phyloP scores from a whole-genome alignment of 1,284 basidiomycete genomes.

The Trichosporon faecale region DNA sequence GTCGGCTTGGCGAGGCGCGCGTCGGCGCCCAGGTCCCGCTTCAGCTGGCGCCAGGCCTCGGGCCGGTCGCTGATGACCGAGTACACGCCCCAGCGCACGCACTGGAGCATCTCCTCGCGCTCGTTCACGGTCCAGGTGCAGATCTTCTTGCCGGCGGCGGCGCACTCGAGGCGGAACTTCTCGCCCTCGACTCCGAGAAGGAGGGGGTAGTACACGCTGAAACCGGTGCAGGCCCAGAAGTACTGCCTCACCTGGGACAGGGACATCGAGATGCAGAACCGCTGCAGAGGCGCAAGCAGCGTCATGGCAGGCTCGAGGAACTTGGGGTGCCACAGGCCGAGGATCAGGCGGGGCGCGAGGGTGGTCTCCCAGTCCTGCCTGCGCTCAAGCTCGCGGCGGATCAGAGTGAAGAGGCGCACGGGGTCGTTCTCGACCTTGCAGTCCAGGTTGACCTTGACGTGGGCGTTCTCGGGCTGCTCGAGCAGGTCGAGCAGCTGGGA shows the following conservation, averaged over 20 bases:
- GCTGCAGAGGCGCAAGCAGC: conserved; percentile 74
- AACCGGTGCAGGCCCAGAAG: conserved; percentile 90
- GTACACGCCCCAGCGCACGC: conserved; percentile 83
- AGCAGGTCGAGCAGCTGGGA: conserved; percentile 74
- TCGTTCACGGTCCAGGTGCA: conserved; percentile 79
- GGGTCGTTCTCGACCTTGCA: conserved; percentile 88
- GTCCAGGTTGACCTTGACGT: conserved; percentile 73
- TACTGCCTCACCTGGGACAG: conserved; percentile 66
- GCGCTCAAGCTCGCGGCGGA: conserved; percentile 69
- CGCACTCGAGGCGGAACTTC: conserved; percentile 75
- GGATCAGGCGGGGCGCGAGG: conserved; percentile 84
- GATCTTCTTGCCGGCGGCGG: conserved; percentile 73
- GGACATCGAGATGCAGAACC: conserved; percentile 78
- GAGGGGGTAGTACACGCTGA: conserved; percentile 76
- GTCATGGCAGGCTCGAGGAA: conserved; percentile 75
- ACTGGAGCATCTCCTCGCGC: conserved; percentile 90
- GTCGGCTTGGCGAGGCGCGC: not conserved
- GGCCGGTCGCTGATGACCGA: conserved; percentile 80
- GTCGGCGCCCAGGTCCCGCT: conserved; percentile 35
- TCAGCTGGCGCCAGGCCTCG: conserved; percentile 42
- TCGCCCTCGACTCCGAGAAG: conserved; percentile 67
- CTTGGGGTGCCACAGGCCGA: conserved; percentile 68
- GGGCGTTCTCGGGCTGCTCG: conserved; percentile 61
- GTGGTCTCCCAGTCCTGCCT: conserved; percentile 72
- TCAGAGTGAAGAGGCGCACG: conserved; percentile 75